A percentile compares a stretch with the other conserved stretches of the same genome.
These are phyloP conservation scores for Trichoderma brevicompactum DNA, from an alignment of 2,329 filamentous ascomycete species.

Conservation along the genomic window DNA sequence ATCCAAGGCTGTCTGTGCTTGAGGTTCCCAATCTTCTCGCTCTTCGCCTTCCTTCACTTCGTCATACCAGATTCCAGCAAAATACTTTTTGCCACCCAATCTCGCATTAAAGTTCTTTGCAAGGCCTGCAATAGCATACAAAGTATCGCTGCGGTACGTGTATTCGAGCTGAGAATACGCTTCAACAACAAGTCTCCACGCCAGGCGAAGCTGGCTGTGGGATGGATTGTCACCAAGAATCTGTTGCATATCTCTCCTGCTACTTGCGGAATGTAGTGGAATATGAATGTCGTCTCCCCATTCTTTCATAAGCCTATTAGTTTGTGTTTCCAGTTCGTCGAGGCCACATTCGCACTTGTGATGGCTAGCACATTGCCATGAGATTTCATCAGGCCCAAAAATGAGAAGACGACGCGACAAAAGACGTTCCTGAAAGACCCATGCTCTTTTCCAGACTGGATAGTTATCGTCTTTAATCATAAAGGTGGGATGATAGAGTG, in stretches of 20 bases:
- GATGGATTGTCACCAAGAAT: constrained; percentile 16
- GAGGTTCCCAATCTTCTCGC: neutral
- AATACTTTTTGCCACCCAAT: constrained; percentile 17
- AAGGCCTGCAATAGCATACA: constrained; percentile 22
- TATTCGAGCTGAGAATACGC: constrained; percentile 21
- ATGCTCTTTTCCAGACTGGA: constrained; percentile 24
- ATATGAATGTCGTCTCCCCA: constrained; percentile 13
- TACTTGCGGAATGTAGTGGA: constrained; percentile 7
- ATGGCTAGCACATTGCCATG: constrained; percentile 23
- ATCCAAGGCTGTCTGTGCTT: constrained; percentile 9
- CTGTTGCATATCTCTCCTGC: constrained; percentile 9
- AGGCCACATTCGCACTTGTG: constrained; percentile 25
- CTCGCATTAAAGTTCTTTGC: constrained; percentile 23
- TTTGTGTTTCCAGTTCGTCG: constrained; percentile 10
- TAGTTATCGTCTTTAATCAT: constrained; percentile 7
- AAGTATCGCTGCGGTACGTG: constrained; percentile 24
- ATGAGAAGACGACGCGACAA: constrained; percentile 25
- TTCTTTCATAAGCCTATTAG: constrained; percentile 10
- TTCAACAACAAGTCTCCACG: constrained; percentile 23
- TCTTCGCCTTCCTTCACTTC: neutral
- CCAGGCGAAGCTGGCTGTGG: constrained; percentile 17
- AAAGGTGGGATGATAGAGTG: constrained; percentile 12
- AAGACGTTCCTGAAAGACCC: constrained; percentile 26
- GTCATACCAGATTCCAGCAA: constrained; percentile 26
- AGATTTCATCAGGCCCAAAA: constrained; percentile 24